Evolutionary conservation across 306 rosid species (phyloP).

Genomic region (Rubus idaeus): DNA sequence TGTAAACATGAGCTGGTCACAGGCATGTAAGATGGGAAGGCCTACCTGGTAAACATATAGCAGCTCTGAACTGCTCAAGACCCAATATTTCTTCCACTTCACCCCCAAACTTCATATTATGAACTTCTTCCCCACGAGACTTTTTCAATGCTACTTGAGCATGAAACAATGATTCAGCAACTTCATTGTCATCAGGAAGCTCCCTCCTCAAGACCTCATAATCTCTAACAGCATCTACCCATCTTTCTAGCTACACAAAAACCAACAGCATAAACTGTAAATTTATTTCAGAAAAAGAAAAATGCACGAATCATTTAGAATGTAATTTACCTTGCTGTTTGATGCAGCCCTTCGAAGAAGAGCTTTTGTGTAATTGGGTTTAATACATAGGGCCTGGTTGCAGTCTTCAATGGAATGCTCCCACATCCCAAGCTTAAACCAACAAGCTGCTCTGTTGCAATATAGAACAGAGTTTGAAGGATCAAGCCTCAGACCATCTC

Average conservation of each 20-base stretch:
- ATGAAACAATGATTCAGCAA: conserved; percentile 86
- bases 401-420: conserved; percentile 85
- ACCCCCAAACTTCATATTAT: conserved; percentile 79
- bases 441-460: conserved; percentile 96
- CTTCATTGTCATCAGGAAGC: conserved; percentile 78
- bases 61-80: conserved; percentile 78
- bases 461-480: conserved; percentile 79
- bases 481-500: conserved; percentile 82
- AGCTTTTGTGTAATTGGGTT: conserved; percentile 81
- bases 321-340: conserved; percentile 63
- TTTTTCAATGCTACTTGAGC: conserved; percentile 86
- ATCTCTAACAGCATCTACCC: conserved; percentile 84
- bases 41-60: conserved; percentile 70
- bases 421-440: conserved; percentile 94
- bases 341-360: conserved; percentile 98
- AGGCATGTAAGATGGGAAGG: not conserved
- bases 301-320: not conserved
- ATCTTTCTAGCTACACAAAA: conserved; percentile 68
- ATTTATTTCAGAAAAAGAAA: not conserved
- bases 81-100: conserved; percentile 84
- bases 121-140: conserved; percentile 85
- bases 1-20: not conserved
- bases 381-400: conserved; percentile 71
- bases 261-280: conserved; percentile 10
- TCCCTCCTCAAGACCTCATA: conserved; percentile 69